Evolutionary conservation across 1,139 yeast genomes (phyloP).

Genomic region (Eremothecium sinecaudum): DNA sequence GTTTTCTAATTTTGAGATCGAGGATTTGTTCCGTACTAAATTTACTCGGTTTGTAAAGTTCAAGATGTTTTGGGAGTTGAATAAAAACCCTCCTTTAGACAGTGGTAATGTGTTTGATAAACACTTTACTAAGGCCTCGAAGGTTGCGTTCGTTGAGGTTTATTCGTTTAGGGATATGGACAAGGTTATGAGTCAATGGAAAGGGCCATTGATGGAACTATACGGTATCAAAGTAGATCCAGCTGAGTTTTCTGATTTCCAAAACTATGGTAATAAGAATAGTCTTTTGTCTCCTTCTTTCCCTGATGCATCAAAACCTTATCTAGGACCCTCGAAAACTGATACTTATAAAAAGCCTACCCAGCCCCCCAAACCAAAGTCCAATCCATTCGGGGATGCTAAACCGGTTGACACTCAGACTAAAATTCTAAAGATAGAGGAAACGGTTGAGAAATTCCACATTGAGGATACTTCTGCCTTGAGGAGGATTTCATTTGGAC

Average conservation of each 20-base stretch:
- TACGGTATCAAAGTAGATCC: constrained; percentile 21
- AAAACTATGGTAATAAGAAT: constrained; percentile 24
- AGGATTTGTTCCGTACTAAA: constrained; percentile 32
- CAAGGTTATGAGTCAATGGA: constrained; percentile 31
- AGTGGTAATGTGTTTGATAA: constrained; percentile 25
- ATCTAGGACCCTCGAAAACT: constrained; percentile 8
- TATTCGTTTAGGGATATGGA: constrained; percentile 39
- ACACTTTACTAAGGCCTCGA: constrained; percentile 32
- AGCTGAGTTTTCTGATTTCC: constrained; percentile 28
- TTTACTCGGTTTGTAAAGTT: constrained; percentile 31
- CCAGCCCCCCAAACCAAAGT: constrained; percentile 32
- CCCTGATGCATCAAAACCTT: constrained; percentile 24
- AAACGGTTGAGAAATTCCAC: constrained; percentile 39
- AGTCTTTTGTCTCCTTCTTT: constrained; percentile 18
- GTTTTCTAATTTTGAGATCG: constrained; percentile 31
- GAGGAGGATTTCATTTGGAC: constrained; percentile 31
- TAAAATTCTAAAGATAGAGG: constrained; percentile 40
- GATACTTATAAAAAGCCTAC: background rate
- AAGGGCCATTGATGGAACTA: constrained; percentile 22
- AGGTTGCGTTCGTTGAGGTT: constrained; percentile 57
- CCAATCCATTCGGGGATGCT: constrained; percentile 46
- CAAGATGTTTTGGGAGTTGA: constrained; percentile 36
- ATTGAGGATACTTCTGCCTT: constrained; percentile 49
- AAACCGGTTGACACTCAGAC: constrained; percentile 46
- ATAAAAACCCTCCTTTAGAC: constrained; percentile 24